These are phyloP conservation scores for Rhizopogon roseolus DNA, from an alignment of 768 basidiomycete species.

Conservation along the genomic window DNA sequence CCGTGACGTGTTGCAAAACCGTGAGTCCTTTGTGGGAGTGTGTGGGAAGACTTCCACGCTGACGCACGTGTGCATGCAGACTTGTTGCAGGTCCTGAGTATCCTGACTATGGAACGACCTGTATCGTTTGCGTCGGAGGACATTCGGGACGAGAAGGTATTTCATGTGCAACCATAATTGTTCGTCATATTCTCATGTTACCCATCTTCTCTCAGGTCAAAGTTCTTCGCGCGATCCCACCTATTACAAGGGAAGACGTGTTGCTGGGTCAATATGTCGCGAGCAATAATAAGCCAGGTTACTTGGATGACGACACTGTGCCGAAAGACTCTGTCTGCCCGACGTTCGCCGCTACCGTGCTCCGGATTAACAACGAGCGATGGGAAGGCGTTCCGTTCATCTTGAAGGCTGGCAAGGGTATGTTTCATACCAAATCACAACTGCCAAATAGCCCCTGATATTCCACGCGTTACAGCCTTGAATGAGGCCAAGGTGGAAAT, in stretches of 20 bases:
- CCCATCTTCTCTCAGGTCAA: constrained; percentile 64
- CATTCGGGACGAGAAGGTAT: constrained; percentile 96
- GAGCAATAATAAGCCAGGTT: constrained; percentile 94
- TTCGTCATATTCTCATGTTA: constrained; percentile 13
- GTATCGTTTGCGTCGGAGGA: constrained; percentile 97
- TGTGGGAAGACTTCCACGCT: constrained; percentile 10
- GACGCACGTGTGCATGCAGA: constrained; percentile 44
- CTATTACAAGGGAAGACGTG: constrained; percentile 71
- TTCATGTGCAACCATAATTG: constrained; percentile 4
- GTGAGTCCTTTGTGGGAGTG: constrained; percentile 47
- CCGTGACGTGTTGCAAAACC: constrained; percentile 96
- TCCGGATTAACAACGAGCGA: constrained; percentile 91
- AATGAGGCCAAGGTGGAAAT: constrained; percentile 99
- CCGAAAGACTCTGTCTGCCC: constrained; percentile 90
- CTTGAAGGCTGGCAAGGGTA: constrained; percentile 96
- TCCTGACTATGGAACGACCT: constrained; percentile 96
- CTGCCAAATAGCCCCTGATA: constrained; percentile 9
- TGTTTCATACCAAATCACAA: constrained; percentile 16
- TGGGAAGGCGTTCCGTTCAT: constrained; percentile 99
- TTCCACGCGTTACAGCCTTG: constrained; percentile 50
- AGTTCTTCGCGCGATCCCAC: constrained; percentile 86
- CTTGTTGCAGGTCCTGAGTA: constrained; percentile 88
- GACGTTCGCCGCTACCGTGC: constrained; percentile 86
- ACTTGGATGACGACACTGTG: constrained; percentile 94
- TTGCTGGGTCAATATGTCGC: constrained; percentile 93